Conservation (phyloP, 2,329 filamentous ascomycete species). For the Macrophomina phaseolina region DNA sequence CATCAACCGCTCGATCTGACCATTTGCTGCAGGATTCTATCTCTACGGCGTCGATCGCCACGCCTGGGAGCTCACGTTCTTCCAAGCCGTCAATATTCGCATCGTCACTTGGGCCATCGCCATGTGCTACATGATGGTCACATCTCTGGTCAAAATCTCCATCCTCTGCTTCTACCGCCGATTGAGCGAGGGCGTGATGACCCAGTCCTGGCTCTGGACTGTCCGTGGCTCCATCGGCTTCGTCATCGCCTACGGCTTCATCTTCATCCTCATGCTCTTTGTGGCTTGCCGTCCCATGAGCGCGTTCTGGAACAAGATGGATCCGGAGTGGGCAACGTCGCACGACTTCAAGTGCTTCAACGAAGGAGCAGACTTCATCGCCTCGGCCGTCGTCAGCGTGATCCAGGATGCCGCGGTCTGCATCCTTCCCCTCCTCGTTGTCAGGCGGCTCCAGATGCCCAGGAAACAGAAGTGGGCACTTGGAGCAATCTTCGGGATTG, state of each 20-base stretch:
- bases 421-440: conserved; percentile 50
- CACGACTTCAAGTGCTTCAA: conserved; percentile 38
- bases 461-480: conserved; percentile 51
- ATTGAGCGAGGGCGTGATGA: conserved; percentile 44
- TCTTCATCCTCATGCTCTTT: conserved; percentile 44
- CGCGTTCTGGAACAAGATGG: conserved; percentile 49
- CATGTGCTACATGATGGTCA: conserved; percentile 34
- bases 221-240: conserved; percentile 47
- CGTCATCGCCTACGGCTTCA: conserved; percentile 46
- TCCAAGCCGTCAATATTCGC: conserved; percentile 7
- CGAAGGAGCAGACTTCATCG: conserved; percentile 45
- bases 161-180: conserved; percentile 51
- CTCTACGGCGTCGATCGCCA: conserved; percentile 18
- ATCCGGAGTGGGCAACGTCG: conserved; percentile 29
- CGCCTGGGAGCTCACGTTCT: not conserved
- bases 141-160: conserved; percentile 41
- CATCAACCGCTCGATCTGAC: not conserved
- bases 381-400: conserved; percentile 47
- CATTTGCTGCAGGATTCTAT: not conserved
- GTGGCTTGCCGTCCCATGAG: conserved; percentile 48
- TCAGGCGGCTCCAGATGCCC: conserved; percentile 51
- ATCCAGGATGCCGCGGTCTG: conserved; percentile 50
- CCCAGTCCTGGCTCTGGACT: conserved; percentile 47
- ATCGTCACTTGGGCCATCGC: conserved; percentile 11
- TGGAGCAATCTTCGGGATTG: conserved; percentile 52